These are phyloP conservation scores for Dorcoceras hygrometricum DNA, from an alignment of 257 asterid genomes.

Conservation along the genomic window DNA sequence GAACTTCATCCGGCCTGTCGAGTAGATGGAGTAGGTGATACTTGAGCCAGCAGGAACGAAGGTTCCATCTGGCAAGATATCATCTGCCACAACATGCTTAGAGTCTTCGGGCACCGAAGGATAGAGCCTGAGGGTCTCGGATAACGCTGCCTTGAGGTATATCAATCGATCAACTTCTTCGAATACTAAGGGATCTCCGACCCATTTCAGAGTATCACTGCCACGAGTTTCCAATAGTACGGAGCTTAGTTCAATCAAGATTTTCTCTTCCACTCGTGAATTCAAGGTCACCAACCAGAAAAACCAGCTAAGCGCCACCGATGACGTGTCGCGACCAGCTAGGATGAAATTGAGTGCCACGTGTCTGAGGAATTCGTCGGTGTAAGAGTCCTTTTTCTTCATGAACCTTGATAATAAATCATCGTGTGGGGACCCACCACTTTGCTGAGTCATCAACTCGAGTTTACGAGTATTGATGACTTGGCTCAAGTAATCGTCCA, in stretches of 20 bases:
- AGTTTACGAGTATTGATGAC: constrained; percentile 50
- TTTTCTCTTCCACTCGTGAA: constrained; percentile 54
- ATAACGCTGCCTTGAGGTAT: constrained; percentile 60
- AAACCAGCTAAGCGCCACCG: constrained; percentile 72
- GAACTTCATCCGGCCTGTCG: constrained; percentile 56
- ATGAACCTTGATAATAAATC: constrained; percentile 58
- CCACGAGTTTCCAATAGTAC: constrained; percentile 49
- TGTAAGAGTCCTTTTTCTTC: constrained; percentile 50
- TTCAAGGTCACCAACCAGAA: constrained; percentile 46
- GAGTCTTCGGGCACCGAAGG: constrained; percentile 73
- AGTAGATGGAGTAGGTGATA: constrained; percentile 60
- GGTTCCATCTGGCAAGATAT: constrained; percentile 59
- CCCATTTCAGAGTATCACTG: constrained; percentile 34
- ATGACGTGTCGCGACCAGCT: constrained; percentile 79
- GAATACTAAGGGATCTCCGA: constrained; percentile 45
- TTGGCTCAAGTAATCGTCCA: constrained; percentile 47
- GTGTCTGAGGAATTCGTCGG: constrained; percentile 48
- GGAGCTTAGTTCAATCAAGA: constrained; percentile 36
- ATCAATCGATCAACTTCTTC: constrained; percentile 58
- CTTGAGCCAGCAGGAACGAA: constrained; percentile 58
- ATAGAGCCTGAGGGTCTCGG: constrained; percentile 57
- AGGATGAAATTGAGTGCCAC: constrained; percentile 67
- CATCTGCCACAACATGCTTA: constrained; percentile 52
- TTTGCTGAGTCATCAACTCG: constrained; percentile 43
- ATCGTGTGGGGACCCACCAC: constrained; percentile 40